Evolutionary conservation across 331 rosid genomes (phyloP).

Genomic region (Acacia concinna): DNA sequence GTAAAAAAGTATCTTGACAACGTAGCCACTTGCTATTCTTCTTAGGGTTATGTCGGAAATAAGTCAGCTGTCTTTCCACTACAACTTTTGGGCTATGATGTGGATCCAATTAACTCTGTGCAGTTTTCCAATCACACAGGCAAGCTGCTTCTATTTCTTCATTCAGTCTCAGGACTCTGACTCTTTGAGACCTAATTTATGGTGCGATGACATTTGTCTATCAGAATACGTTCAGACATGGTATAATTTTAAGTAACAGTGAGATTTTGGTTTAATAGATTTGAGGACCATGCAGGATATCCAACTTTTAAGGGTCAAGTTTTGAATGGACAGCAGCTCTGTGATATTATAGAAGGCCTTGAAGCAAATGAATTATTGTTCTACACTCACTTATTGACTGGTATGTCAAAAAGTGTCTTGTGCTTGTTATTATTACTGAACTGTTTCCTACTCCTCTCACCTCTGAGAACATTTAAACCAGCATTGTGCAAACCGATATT

Average conservation of each 20-base stretch:
- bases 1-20: constrained; percentile 12
- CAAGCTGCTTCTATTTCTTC: constrained; percentile 61
- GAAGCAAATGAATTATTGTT: constrained; percentile 67
- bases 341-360: constrained; percentile 84
- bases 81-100: constrained; percentile 86
- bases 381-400: constrained; percentile 90
- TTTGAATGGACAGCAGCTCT: constrained; percentile 75
- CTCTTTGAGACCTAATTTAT: constrained; percentile 38
- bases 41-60: constrained; percentile 86
- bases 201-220: constrained; percentile 46
- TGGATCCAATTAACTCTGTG: constrained; percentile 87
- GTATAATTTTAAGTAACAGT: constrained; percentile 29
- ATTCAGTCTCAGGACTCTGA: constrained; percentile 44
- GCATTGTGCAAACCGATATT: not conserved
- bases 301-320: constrained; percentile 92
- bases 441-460: not conserved
- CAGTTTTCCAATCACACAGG: constrained; percentile 97
- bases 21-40: constrained; percentile 16
- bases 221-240: constrained; percentile 37
- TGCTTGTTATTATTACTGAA: not conserved
- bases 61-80: constrained; percentile 86
- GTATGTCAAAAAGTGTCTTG: constrained; percentile 31
- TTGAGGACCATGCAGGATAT: constrained; percentile 63
- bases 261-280: constrained; percentile 37
- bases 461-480: not conserved